Evolutionary conservation across 1,139 yeast genomes (phyloP), one percentile per base, ranked within the genome.

Genomic region (Debaryomycetaceae sp.): DNA sequence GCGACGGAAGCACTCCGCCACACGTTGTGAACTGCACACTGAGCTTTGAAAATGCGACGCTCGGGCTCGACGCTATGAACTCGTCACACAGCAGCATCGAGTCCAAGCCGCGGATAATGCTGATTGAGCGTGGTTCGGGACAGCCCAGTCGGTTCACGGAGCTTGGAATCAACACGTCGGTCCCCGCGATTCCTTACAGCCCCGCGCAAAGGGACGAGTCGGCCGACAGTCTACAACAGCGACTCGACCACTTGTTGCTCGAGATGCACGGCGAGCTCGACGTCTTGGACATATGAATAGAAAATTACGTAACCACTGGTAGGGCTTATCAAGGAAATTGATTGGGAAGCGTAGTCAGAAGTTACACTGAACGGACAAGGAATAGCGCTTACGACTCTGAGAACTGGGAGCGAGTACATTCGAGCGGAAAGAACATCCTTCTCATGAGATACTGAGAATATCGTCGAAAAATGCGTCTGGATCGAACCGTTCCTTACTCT

Each of bases 401-500:
- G n/a, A n/a, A n/a, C n/a, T n/a, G n/a, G n/a, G n/a, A n/a, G n/a
- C n/a, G n/a, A n/a, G n/a, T n/a, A n/a, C n/a, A n/a, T n/a, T n/a
- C n/a, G n/a, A n/a, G n/a, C n/a, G n/a, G n/a, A n/a, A n/a, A n/a
- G n/a, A n/a, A n/a, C n/a, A n/a, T n/a, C n/a, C n/a, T n/a, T n/a
- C n/a, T n/a, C 14, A 21, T 23, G 22, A 13, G 7, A 11, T 19
- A 12, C 13, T 22, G 6, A 41, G 28, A 19, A 41, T 36, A 16
- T 41, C 45, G 40, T 36, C 38, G 29, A 41, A 41, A 26, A 40
- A 41, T 22, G 40, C 44, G 29, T 41, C 45, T 2, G 45, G 45
- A 23, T 40, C 38, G 31, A 41, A 41, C 23, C 27, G 34, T 14
- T 32, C 26, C 13, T n/a, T n/a, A n/a, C n/a, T n/a, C n/a, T n/a